Evolutionary conservation across 108 stramenopile species (phyloP).

Genomic region (Cyclostephanos tholiformis): DNA sequence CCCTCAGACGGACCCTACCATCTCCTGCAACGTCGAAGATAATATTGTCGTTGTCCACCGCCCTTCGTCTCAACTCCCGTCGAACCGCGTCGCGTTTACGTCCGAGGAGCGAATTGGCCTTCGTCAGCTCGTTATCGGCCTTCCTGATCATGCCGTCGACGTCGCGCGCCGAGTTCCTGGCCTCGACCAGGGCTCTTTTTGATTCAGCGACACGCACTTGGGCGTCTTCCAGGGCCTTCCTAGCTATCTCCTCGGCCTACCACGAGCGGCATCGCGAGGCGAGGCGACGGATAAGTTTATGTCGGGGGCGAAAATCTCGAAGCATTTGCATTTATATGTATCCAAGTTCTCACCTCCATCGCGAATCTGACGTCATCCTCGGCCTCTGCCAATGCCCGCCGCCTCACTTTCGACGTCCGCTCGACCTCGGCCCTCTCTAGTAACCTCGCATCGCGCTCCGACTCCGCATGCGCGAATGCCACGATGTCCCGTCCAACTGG

Average conservation of each 20-base stretch:
- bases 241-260: slow-evolving; percentile 14
- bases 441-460: slow-evolving; percentile 16
- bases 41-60: slow-evolving; percentile 1
- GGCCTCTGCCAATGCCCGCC: slow-evolving; percentile 25
- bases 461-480: slow-evolving; percentile 32
- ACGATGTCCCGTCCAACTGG: slow-evolving; percentile 43
- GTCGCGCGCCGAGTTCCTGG: slow-evolving; percentile 13
- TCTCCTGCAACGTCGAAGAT: too few species aligned
- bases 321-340: too few species aligned
- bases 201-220: slow-evolving; percentile 14
- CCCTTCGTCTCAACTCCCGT: slow-evolving; percentile 34
- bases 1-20: not conserved
- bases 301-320: too few species aligned
- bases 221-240: slow-evolving; percentile 29
- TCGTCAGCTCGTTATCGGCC: slow-evolving; percentile 35
- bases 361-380: slow-evolving; percentile 16
- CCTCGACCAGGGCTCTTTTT: slow-evolving; percentile 23
- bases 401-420: not conserved
- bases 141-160: slow-evolving; percentile 20
- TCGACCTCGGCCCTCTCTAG: slow-evolving; percentile 28
- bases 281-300: too few species aligned
- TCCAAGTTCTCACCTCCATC: slow-evolving; percentile 4
- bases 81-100: slow-evolving; percentile 43
- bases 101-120: slow-evolving; percentile 14
- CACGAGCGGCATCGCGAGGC: too few species aligned